These are phyloP conservation scores for Amphichorda felina DNA, from an alignment of 2,329 filamentous ascomycete genomes.

Conservation along the genomic window DNA sequence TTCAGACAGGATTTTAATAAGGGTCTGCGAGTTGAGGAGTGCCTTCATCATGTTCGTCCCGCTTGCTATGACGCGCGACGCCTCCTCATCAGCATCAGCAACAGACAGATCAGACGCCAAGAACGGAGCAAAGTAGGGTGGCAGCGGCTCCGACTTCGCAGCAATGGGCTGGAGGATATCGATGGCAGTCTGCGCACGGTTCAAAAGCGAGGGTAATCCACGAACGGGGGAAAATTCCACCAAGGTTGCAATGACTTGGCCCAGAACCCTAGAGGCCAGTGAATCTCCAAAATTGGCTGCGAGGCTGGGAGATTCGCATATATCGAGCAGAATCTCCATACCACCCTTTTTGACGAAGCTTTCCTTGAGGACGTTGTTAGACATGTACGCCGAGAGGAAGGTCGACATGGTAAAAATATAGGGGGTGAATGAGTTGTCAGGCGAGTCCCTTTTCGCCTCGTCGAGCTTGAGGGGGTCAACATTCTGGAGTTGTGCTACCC, in stretches of 20 bases:
- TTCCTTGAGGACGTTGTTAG: constrained; percentile 59
- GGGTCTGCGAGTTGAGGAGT: constrained; percentile 62
- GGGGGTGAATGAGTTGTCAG: constrained; percentile 35
- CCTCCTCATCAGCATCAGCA: constrained; percentile 17
- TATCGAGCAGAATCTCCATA: constrained; percentile 72
- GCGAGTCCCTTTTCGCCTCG: constrained; percentile 8
- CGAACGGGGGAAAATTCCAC: constrained; percentile 72
- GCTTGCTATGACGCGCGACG: constrained; percentile 32
- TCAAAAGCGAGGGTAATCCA: constrained; percentile 69
- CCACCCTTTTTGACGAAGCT: constrained; percentile 70
- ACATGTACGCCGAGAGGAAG: constrained; percentile 66
- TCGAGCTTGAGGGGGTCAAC: constrained; percentile 6
- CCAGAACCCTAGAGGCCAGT: constrained; percentile 56
- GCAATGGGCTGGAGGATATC: constrained; percentile 57
- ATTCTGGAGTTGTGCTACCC: constrained; percentile 21
- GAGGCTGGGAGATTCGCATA: constrained; percentile 72
- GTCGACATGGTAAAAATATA: constrained; percentile 67
- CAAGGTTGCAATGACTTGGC: constrained; percentile 63
- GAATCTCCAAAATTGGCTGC: constrained; percentile 49
- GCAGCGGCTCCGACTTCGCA: constrained; percentile 28
- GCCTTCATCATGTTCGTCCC: constrained; percentile 74
- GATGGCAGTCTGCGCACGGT: constrained; percentile 59
- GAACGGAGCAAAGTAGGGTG: constrained; percentile 60
- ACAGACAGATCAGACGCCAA: constrained; percentile 32
- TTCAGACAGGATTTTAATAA: constrained; percentile 63